Evolutionary conservation across 805 yeast species (phyloP), one percentile per base, ranked within the genome.

Genomic region (Monosporozyma siamensis): DNA sequence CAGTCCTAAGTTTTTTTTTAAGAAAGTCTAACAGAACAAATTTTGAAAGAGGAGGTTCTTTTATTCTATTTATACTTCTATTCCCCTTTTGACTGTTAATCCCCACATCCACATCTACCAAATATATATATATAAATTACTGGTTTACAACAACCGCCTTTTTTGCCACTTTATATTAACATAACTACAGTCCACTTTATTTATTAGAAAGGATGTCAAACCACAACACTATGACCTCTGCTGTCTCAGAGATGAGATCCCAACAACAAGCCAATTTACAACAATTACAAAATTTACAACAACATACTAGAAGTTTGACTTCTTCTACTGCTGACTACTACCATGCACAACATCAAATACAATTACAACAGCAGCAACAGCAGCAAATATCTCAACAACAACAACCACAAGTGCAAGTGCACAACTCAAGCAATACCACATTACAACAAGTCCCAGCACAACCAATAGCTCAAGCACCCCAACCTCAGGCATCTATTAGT

Each of bases 251-350:
- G 34, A 59, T 61, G 48, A 53, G 60, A 32, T 68, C 75, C 42
- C 77, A 72, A 44, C 66, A 69, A 41, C 63, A 66, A 30, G 71
- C 68, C 44, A 72, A 71, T 48, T 63, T 69, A 45, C 66, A 69
- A 20, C 77, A 72, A 43, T 54, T 72, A 39, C 71, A 70, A 41
- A 69, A 36, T 31, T 55, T 71, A 42, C 71, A 66, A 44, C 65
- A 68, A 44, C 74, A 69, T 24, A 63, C 74, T 1, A 64, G 61
- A 38, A 69, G 74, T 23, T 53, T 72, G 39, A 64, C 67, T 43
- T 65, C 67, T 2, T 24, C 17, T 4, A 36, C 39, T 15, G 29
- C 29, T 43, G 35, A 38, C n/a, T 44, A 44, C 12, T 35, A 48
- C 30, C 35, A 31, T 18, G 23, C 14, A 18, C 34, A 38, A 20